Evolutionary conservation across 345 rosid genomes (phyloP).

Genomic region (Kandelia obovata): DNA sequence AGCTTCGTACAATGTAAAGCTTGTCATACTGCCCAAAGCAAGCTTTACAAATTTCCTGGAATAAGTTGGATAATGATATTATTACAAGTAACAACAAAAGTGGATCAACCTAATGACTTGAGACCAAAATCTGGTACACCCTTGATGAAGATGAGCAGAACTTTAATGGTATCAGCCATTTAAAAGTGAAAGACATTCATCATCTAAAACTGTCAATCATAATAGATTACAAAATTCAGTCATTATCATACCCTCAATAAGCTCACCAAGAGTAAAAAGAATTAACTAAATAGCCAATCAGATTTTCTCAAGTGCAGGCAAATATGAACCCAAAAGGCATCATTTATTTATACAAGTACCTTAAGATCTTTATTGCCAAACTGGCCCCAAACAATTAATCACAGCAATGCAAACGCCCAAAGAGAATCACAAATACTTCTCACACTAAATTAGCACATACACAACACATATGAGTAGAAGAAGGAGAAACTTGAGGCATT

Average conservation of each 20-base stretch:
- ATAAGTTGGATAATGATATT: too few species aligned
- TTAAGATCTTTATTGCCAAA: not conserved
- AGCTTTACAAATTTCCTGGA: too few species aligned
- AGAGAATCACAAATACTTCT: not conserved
- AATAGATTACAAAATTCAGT: not conserved
- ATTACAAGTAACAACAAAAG: not conserved
- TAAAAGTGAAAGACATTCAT: not conserved
- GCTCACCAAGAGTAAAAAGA: not conserved
- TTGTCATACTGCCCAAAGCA: too few species aligned
- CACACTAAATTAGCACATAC: not conserved
- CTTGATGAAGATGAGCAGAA: not conserved
- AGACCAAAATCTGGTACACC: not conserved
- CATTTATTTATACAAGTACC: not conserved
- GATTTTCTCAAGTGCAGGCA: not conserved
- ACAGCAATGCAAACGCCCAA: not conserved
- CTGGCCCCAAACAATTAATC: not conserved
- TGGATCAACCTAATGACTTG: constrained; percentile 1
- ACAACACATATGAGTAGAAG: not conserved
- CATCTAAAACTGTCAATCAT: not conserved
- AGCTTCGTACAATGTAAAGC: too few species aligned
- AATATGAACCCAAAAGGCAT: too few species aligned
- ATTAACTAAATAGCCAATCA: not conserved
- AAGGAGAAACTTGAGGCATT: not conserved
- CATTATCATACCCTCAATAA: constrained; percentile 1
- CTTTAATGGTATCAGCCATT: not conserved